Evolutionary conservation across 768 basidiomycete species (phyloP), one percentile per base, ranked within the genome.

Genomic region (Leucogyrophana mollusca): DNA sequence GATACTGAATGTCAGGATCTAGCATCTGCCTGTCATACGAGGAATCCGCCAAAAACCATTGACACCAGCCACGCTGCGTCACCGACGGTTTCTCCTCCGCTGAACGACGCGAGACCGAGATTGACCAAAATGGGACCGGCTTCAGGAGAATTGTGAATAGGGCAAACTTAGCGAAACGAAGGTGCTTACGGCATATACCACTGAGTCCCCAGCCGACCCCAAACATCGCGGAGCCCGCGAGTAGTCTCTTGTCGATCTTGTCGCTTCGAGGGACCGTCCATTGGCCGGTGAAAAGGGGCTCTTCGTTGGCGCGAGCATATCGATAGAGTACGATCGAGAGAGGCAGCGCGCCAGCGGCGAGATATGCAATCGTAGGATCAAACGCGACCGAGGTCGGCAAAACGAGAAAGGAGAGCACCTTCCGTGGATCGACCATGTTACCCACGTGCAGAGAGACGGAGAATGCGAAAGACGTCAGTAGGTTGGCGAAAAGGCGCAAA

Each of bases 121-220:
- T 83, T 84, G 24, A 84, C 73, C 14, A 85, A 64, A n/a, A 67
- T 80, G 8, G 83, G 81, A 14, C 82, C 83, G 49, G 80, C 82
- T 85, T 49, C 16, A 46, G 16, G 25, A 17, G 52, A 18, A 42
- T 40, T 38, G 55, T 52, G 34, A 13, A 3, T 35, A 32, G 21
- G 16, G 22, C 0, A n/a, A 18, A 20, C 16, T 13, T 32, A 41
- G 41, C 22, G 30, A 25, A 21, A 13, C 18, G 17, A 34, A 8
- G 27, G 20, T 14, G 68, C 82, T 58, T 62, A 83, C 82, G 82
- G 60, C 83, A 85, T 39, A 83, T 62, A 25, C 83, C 83, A 43
- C 72, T 65, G 32, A 79, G 55, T 4, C 77, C 83, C 83, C 83
- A 85, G 1, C 83, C 82, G 21, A 80, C 49, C 39, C 83, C 82